Evolutionary conservation across 148 eudicot species (phyloP), one percentile per base, ranked within the genome.

Genomic region (Diospyros kaki): DNA sequence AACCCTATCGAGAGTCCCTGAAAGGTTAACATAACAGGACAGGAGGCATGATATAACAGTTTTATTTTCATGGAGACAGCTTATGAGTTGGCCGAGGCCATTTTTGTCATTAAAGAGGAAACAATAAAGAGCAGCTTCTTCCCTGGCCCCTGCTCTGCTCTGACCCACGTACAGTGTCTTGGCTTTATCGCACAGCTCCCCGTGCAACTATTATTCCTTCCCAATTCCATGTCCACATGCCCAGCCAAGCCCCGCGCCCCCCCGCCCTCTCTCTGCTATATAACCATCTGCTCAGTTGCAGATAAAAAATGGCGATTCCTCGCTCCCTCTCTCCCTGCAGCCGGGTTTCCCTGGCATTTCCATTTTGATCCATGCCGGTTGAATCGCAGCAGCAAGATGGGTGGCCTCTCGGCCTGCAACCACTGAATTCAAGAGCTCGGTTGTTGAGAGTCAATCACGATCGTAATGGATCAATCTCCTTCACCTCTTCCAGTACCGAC

Each of bases 391-490:
- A 88, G 85, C 89, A 85, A 80, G 89, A 84, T 72, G 91, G 89
- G 63, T 88, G 91, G 91, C 91, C 91, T 38, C 81, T 88, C 64
- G 91, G 91, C 74, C 77, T 88, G 69, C 89, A 88, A 15, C 84
- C 83, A 4, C 59, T 85, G 67, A 85, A 85, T 78, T 77, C 80
- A 64, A 87, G 87, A 78, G 79, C 64, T 58, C 84, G 79, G 72
- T 75, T 83, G 39, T 64, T 17, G 18, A 81, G 85, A 73, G 28
- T 28, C 28, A 84, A 83, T 58, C 83, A 66, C 55, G 83, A 79
- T 67, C 63, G 78, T 17, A 74, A 80, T 73, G 88, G 84, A 11
- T 87, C 83, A 11, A 79, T 86, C 66, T 79, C 88, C 66, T 80
- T 84, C 87, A 81, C 79, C 77, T 77, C 87, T 81, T 77, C 83